Evolutionary conservation across 805 yeast species (phyloP), one percentile per base, ranked within the genome.

Genomic region (Babjeviella inositovora): DNA sequence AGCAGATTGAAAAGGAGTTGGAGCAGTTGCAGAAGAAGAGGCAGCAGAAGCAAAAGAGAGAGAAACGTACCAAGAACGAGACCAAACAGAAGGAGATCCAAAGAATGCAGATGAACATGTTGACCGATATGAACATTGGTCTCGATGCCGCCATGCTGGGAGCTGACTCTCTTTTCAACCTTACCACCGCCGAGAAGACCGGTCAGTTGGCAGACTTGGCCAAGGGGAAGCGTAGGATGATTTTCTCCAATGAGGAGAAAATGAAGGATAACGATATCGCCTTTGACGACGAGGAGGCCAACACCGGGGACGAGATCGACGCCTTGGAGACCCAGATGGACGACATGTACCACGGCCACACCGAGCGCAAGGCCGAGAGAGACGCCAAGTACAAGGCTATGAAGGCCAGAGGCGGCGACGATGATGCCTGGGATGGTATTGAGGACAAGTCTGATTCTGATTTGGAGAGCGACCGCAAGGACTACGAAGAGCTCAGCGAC

Each of bases 101-200:
- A 23, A 69, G 97, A 54, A 74, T 82, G 79, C 96, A 90, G 53
- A 74, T 90, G 87, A 81, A 80, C 47, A 85, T 90, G 94, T 57
- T 79, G 28, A 80, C 95, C 5, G 94, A 93, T 40, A 68, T 64
- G 54, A 93, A 84, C 40, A 71, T 90, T 32, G 96, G 97, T 63
- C 59, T 81, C 25, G 98, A 90, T 43, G 94, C 95, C 10, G 87
- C 81, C 10, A 64, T 65, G 25, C 57, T 69, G 29, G 94, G 90
- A 17, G 60, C 75, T 26, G 85, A 77, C 28, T 64, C 85, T 1
- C 54, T 82, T 28, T 90, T 90, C 55, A 81, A 74, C 40, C 59
- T 90, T 43, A 75, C 70, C 39, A 51, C 65, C n/a, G 95, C 95
- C 4, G 80, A 80, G 45, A 77, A 76, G 47, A 72, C 93, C 3